Percentiles rank a stretch among this genome's conserved stretches.
These are phyloP conservation scores for Penicillium arizonense DNA, from an alignment of 495 filamentous ascomycete species.

Conservation along the genomic window DNA sequence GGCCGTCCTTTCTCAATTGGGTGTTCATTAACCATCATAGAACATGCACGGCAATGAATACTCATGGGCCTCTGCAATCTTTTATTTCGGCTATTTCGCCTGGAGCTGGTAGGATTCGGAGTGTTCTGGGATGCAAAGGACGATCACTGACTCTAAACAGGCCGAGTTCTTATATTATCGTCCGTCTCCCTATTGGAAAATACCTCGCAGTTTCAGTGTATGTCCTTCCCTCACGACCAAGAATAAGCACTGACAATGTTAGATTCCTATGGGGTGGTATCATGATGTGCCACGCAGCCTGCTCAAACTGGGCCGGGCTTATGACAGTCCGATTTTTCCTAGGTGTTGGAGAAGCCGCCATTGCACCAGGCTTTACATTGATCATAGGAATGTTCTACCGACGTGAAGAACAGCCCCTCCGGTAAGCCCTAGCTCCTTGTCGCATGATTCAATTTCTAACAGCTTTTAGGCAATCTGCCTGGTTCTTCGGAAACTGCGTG, in stretches of 20 bases:
- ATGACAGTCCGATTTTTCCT: conserved; percentile 53
- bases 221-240: neutral
- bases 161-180: conserved; percentile 52
- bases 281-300: conserved; percentile 44
- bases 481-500: conserved; percentile 60
- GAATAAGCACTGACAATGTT: conserved; percentile 4
- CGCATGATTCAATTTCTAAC: neutral
- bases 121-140: neutral
- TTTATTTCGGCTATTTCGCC: conserved; percentile 52
- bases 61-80: conserved; percentile 47
- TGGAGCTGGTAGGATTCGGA: conserved; percentile 36
- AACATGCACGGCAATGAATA: conserved; percentile 42
- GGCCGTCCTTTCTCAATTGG: neutral
- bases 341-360: conserved; percentile 55
- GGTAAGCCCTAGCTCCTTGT: conserved; percentile 24
- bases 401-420: conserved; percentile 47
- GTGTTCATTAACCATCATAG: conserved; percentile 9
- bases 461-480: conserved; percentile 30
- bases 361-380: conserved; percentile 31
- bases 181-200: conserved; percentile 55
- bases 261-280: conserved; percentile 39
- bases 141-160: neutral
- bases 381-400: conserved; percentile 54
- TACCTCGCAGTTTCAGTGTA: conserved; percentile 41
- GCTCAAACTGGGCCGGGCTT: conserved; percentile 48